A percentile compares a stretch with the other conserved stretches of the same genome.
Conservation (phyloP, 495 filamentous ascomycete species). For the Xylaria acuta region DNA sequence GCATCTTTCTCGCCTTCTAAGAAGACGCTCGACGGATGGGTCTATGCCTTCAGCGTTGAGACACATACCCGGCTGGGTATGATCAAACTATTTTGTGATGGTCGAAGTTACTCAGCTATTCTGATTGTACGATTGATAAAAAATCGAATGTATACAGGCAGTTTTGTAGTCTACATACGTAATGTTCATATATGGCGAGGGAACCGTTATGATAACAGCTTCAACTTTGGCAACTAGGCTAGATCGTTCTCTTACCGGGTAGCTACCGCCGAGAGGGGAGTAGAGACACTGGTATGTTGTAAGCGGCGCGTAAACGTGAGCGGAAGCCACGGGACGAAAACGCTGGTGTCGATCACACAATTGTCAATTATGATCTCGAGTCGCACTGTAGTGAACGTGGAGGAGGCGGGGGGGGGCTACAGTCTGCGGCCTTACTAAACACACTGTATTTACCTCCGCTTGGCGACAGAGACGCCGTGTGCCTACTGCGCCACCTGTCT, state of each 20-base stretch:
- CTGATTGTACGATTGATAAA: neutral
- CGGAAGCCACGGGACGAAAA: conserved; percentile 1
- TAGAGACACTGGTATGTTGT: neutral
- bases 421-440: neutral
- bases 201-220: neutral
- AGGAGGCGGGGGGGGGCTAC: neutral
- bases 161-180: no score
- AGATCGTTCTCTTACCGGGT: neutral
- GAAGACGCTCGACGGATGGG: neutral
- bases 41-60: neutral
- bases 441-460: neutral
- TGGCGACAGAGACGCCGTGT: neutral
- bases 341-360: neutral
- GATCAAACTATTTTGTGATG: neutral
- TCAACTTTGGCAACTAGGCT: neutral
- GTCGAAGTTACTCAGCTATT: neutral
- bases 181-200: neutral
- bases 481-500: conserved; percentile 8
- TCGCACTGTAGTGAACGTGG: neutral
- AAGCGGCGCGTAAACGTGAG: neutral
- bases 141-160: neutral
- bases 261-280: neutral
- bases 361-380: neutral
- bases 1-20: neutral
- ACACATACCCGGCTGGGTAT: neutral